phyloP scores from a whole-genome alignment of 257 asterid species.

The Nicotiana obtusifolia region DNA sequence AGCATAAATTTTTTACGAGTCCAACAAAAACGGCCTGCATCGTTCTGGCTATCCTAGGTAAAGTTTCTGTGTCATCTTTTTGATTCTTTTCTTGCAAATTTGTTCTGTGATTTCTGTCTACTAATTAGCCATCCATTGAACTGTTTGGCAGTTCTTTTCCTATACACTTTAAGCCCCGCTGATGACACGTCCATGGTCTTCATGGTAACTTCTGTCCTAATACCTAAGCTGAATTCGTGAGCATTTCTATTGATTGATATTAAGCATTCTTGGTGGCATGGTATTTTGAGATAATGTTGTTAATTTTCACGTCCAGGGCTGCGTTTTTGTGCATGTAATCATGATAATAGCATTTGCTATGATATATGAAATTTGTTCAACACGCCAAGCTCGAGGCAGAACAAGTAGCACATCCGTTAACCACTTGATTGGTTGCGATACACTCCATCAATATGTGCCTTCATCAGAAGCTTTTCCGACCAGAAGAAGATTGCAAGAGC shows the following conservation, averaged over 20 bases:
- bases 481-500: slow-evolving; percentile 7
- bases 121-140: background rate
- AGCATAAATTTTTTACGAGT: background rate
- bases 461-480: background rate
- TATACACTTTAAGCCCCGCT: background rate
- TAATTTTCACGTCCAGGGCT: background rate
- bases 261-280: background rate
- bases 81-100: slow-evolving; percentile 2
- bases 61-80: background rate
- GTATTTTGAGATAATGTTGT: background rate
- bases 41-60: background rate
- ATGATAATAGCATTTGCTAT: background rate
- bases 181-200: background rate
- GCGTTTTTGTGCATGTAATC: background rate
- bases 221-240: background rate
- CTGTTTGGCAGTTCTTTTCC: background rate
- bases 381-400: background rate
- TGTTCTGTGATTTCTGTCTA: background rate
- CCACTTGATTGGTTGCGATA: background rate
- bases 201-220: background rate
- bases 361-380: background rate
- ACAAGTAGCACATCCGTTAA: background rate
- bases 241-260: background rate
- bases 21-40: background rate
- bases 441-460: background rate